Percentiles rank a stretch among this genome's conserved stretches.
These are phyloP conservation scores for Microdochium nivale DNA, from an alignment of 2,329 filamentous ascomycete genomes.

Conservation along the genomic window DNA sequence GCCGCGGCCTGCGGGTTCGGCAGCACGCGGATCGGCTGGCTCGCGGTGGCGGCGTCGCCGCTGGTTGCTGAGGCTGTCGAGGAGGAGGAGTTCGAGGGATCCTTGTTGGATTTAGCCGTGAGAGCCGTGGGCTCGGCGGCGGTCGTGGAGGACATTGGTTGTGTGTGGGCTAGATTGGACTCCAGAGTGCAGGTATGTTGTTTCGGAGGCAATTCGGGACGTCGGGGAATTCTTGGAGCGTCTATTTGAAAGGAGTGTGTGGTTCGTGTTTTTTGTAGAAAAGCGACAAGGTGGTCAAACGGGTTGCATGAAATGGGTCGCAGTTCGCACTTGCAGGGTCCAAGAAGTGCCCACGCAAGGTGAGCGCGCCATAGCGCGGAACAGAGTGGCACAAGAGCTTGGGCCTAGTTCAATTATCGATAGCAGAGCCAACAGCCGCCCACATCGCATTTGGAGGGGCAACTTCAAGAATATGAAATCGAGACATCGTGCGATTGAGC, in stretches of 20 bases:
- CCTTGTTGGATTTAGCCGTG: not conserved
- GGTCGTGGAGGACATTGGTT: not conserved
- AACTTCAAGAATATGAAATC: not conserved
- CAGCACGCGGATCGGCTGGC: slow-evolving; percentile 28
- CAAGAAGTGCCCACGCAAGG: no score
- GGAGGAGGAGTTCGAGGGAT: slow-evolving; percentile 16
- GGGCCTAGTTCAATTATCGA: not conserved
- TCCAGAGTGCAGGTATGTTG: no score
- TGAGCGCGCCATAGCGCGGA: no score
- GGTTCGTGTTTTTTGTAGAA: slow-evolving; percentile 10
- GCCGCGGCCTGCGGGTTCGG: slow-evolving; percentile 29
- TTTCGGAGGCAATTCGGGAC: no score
- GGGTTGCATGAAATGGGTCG: not conserved
- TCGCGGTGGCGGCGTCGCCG: slow-evolving; percentile 12
- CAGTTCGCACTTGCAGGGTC: no score
- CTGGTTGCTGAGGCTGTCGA: slow-evolving; percentile 18
- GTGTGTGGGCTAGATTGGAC: no score
- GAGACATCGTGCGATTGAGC: not conserved
- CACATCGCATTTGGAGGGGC: not conserved
- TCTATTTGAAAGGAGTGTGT: no score
- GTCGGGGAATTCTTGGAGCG: no score
- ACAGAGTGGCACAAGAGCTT: not conserved
- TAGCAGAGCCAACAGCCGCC: not conserved
- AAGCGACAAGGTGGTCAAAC: slow-evolving; percentile 1
- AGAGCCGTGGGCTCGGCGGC: not conserved